Conservation (phyloP, 331 rosid genomes). For the Telfairia occidentalis region DNA sequence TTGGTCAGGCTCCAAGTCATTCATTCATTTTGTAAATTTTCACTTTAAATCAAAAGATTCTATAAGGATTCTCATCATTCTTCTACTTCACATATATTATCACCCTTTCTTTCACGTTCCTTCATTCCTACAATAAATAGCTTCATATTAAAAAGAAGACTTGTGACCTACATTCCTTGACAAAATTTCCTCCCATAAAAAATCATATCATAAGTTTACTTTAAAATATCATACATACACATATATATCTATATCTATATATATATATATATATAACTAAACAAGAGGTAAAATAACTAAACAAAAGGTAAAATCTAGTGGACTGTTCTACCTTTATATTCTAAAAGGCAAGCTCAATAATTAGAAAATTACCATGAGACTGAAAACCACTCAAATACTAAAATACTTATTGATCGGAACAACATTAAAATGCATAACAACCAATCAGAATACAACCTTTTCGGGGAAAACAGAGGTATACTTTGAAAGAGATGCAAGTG, state of each 20-base stretch:
- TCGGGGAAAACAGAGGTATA: slow-evolving; percentile 74
- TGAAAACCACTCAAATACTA: neutral
- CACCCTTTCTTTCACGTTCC: neutral
- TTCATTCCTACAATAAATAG: no score
- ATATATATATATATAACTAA: neutral
- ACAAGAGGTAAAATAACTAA: neutral
- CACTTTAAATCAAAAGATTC: neutral
- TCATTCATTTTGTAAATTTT: neutral
- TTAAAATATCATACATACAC: no score
- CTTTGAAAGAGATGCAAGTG: slow-evolving; percentile 51
- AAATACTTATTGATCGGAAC: neutral
- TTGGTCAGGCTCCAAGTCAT: neutral
- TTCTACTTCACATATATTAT: neutral
- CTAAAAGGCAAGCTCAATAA: neutral
- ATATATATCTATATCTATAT: no score
- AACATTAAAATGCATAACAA: neutral
- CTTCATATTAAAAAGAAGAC: neutral
- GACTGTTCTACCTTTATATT: slow-evolving; percentile 2
- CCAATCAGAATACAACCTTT: slow-evolving; percentile 53
- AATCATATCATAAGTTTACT: neutral
- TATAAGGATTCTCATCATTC: neutral
- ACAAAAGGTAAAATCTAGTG: neutral
- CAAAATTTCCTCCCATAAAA: neutral
- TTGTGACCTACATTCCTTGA: neutral
- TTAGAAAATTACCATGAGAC: neutral